A percentile compares a stretch with the other conserved stretches of the same genome.
Conservation (phyloP, 2,329 filamentous ascomycete species). For the Hypocrella siamensis region DNA sequence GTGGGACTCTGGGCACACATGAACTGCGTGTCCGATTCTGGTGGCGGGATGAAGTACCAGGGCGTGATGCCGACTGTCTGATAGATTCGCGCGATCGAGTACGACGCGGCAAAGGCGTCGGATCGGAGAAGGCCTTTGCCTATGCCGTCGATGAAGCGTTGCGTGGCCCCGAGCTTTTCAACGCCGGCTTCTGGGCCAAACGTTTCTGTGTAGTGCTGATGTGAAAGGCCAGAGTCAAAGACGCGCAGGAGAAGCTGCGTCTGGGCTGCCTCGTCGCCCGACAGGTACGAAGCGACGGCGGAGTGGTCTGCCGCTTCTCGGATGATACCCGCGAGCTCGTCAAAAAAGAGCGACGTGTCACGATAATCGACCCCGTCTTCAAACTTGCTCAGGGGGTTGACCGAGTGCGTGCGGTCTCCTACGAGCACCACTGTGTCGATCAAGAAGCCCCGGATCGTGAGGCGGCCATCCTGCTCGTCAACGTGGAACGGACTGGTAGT, state of each 20-base stretch:
- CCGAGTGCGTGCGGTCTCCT: conserved; percentile 6
- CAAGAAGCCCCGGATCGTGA: conserved; percentile 9
- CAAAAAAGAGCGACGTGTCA: conserved; percentile 9
- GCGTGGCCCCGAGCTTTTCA: conserved; percentile 3
- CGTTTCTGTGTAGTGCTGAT: conserved; percentile 1
- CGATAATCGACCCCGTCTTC: conserved; percentile 8
- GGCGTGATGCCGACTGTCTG: conserved; percentile 8
- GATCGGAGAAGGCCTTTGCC: conserved; percentile 6
- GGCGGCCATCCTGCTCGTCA: conserved; percentile 2
- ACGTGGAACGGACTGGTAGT: background rate
- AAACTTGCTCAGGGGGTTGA: background rate
- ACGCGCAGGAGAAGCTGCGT: conserved; percentile 5
- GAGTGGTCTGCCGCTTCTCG: background rate
- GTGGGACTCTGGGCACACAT: conserved; percentile 8
- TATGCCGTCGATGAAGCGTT: background rate
- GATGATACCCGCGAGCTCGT: conserved; percentile 11
- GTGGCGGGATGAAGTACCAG: conserved; percentile 10
- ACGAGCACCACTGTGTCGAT: conserved; percentile 9
- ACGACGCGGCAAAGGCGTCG: conserved; percentile 3
- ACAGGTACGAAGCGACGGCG: background rate
- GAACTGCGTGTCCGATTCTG: conserved; percentile 6
- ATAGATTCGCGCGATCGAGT: conserved; percentile 9
- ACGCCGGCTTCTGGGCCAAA: conserved; percentile 1
- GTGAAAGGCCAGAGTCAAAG: conserved; percentile 8
- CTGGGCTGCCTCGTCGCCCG: background rate